Evolutionary conservation across 495 filamentous ascomycete genomes (phyloP), one percentile per base, ranked within the genome.

Genomic region (Poronia punctata): DNA sequence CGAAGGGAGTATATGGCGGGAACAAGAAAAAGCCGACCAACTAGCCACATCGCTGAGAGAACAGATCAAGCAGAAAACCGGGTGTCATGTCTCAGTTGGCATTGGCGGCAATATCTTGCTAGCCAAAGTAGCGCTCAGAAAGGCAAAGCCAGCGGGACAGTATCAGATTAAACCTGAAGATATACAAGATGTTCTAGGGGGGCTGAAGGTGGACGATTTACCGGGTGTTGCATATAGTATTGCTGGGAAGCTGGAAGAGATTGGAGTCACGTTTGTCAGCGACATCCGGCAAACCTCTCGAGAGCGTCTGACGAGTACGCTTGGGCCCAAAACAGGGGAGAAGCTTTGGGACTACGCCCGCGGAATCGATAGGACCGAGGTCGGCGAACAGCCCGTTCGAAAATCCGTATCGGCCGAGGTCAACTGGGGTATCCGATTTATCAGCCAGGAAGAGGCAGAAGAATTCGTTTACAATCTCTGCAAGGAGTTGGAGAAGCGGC

Each of bases 371-470:
- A 69, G 74, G 29, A 70, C 78, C 0, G 89, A 94, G 60, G 86
- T 97, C 19, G 92, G 92, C 22, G 83, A 88, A 31, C 82, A 88
- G 55, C 67, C 67, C 6, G 64, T 71, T 10, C 76, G 92, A 23
- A 95, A 96, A 55, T 95, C 89, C 0, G 85, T 97, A 9, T 95
- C 89, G 1, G 90, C 89, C 0, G 89, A 97, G 45, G 86, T 98
- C 43, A 98, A 95, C 52, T 98, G 93, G 93, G 92, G 92, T 2
- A 92, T 98, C 37, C 80, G 92, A 20, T 98, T 98, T 51, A 78
- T 86, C 39, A 92, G 75, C 32, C 86, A 95, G 44, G 76, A 76
- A 5, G 90, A 98, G 59, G 87, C 85, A 0, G 92, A 97, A 29
- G 83, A 88, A 37, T 98, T 98, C 53, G 69, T 97, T 19, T 69